A percentile compares a stretch with the other conserved stretches of the same genome.
Evolutionary conservation across 2,329 filamentous ascomycete species (phyloP).

Genomic region (Arachnopeziza araneosa): DNA sequence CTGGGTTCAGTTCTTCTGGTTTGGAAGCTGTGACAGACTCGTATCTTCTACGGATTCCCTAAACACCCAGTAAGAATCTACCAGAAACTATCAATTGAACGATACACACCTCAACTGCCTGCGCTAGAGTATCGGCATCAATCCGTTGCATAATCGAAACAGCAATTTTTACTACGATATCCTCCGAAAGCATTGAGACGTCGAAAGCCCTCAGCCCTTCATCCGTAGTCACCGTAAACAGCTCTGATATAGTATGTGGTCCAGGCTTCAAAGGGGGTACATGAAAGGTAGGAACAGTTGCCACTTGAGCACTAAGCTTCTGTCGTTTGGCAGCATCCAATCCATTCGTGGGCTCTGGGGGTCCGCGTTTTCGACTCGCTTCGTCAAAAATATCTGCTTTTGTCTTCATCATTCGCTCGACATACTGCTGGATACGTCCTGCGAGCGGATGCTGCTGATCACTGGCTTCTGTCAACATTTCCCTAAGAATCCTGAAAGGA

Average conservation of each 20-base stretch:
- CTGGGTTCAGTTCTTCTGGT: slow-evolving; percentile 42
- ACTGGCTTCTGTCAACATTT: slow-evolving; percentile 40
- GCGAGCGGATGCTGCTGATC: slow-evolving; percentile 74
- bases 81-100: not conserved
- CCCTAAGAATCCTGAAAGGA: not conserved
- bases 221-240: slow-evolving; percentile 82
- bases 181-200: slow-evolving; percentile 69
- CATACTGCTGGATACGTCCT: slow-evolving; percentile 76
- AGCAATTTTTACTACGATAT: slow-evolving; percentile 75
- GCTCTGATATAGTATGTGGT: slow-evolving; percentile 70
- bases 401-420: slow-evolving; percentile 75
- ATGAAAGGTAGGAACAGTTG: slow-evolving; percentile 18
- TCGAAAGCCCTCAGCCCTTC: slow-evolving; percentile 73
- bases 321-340: slow-evolving; percentile 78
- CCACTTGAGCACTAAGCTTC: slow-evolving; percentile 52
- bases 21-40: slow-evolving; percentile 28
- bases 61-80: not conserved
- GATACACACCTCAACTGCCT: slow-evolving; percentile 59
- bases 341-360: slow-evolving; percentile 64
- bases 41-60: slow-evolving; percentile 48
- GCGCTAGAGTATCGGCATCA: slow-evolving; percentile 61
- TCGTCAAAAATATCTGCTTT: slow-evolving; percentile 78
- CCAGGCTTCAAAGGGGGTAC: slow-evolving; percentile 68
- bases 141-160: slow-evolving; percentile 70
- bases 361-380: slow-evolving; percentile 67